Evolutionary conservation across 257 asterid genomes (phyloP).

Genomic region (Thymus mandschuricus): DNA sequence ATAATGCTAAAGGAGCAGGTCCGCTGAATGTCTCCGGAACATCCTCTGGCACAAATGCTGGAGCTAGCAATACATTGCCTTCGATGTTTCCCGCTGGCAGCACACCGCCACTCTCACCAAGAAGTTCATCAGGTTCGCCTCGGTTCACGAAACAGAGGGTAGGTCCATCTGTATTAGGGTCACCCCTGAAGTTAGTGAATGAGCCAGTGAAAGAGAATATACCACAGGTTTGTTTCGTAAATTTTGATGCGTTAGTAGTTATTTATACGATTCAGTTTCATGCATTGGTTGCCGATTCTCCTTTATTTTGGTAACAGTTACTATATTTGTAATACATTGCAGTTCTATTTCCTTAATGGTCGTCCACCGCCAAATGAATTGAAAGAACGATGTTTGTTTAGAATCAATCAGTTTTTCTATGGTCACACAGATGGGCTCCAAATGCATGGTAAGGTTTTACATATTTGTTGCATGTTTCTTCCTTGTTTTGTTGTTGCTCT

Average conservation of each 20-base stretch:
- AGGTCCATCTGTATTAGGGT: conserved; percentile 81
- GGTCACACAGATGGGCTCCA: conserved; percentile 93
- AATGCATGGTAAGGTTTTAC: conserved; percentile 71
- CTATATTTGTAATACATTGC: conserved; percentile 43
- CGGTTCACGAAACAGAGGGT: conserved; percentile 82
- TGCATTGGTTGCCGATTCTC: conserved; percentile 7
- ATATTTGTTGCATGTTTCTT: conserved; percentile 14
- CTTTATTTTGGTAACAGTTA: conserved; percentile 20
- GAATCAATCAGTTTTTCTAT: conserved; percentile 95
- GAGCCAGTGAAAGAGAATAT: conserved; percentile 89
- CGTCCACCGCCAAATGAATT: conserved; percentile 93
- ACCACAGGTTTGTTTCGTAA: conserved; percentile 78
- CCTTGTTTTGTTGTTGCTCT: conserved; percentile 23
- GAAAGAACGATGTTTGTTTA: conserved; percentile 90
- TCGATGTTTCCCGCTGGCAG: conserved; percentile 99
- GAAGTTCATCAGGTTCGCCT: conserved; percentile 97
- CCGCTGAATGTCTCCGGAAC: conserved; percentile 70
- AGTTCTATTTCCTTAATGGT: conserved; percentile 95
- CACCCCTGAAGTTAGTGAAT: conserved; percentile 83
- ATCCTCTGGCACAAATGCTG: conserved; percentile 63
- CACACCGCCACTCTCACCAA: conserved; percentile 99
- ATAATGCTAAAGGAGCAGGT: conserved; percentile 83
- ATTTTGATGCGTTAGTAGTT: conserved; percentile 19
- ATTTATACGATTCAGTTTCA: background rate
- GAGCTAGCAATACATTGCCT: conserved; percentile 76